Evolutionary conservation across 2,329 filamentous ascomycete species (phyloP).

Genomic region (Dactylellina leptospora): DNA sequence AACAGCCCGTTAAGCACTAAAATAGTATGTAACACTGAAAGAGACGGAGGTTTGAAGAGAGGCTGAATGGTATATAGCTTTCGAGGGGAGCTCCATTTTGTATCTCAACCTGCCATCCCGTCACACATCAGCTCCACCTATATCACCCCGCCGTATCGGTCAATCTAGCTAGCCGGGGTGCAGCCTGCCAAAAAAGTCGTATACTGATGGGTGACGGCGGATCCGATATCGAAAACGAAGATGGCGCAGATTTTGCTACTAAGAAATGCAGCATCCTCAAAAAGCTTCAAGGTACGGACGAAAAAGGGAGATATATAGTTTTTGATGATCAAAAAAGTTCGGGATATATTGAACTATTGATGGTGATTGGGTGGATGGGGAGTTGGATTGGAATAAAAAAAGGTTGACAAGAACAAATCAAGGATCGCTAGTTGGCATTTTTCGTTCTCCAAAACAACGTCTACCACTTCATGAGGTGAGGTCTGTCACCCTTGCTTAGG

Average conservation of each 20-base stretch:
- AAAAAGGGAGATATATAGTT: slow-evolving; percentile 37
- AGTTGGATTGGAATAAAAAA: too few species aligned
- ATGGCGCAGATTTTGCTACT: too few species aligned
- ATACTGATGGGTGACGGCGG: slow-evolving; percentile 5
- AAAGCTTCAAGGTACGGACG: slow-evolving; percentile 38
- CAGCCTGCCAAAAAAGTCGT: slow-evolving; percentile 35
- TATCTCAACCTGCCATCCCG: not conserved
- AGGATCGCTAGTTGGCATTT: slow-evolving; percentile 50
- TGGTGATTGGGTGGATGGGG: slow-evolving; percentile 28
- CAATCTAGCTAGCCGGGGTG: slow-evolving; percentile 30
- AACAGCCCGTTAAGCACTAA: slow-evolving; percentile 51
- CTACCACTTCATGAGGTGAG: slow-evolving; percentile 99
- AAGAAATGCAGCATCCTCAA: slow-evolving; percentile 34
- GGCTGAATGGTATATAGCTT: slow-evolving; percentile 11
- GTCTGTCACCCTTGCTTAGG: slow-evolving; percentile 98
- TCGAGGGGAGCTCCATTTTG: not conserved
- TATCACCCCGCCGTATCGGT: slow-evolving; percentile 1
- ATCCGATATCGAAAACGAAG: slow-evolving; percentile 29
- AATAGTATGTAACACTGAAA: slow-evolving; percentile 54
- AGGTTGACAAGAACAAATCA: slow-evolving; percentile 41
- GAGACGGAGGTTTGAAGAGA: slow-evolving; percentile 26
- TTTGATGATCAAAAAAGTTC: slow-evolving; percentile 27
- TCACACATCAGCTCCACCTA: not conserved
- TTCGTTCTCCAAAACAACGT: slow-evolving; percentile 59
- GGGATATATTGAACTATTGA: slow-evolving; percentile 53